Base-by-base conservation (phyloP, 352 stramenopile genomes). In the Elongisporangium prolatum region DNA sequence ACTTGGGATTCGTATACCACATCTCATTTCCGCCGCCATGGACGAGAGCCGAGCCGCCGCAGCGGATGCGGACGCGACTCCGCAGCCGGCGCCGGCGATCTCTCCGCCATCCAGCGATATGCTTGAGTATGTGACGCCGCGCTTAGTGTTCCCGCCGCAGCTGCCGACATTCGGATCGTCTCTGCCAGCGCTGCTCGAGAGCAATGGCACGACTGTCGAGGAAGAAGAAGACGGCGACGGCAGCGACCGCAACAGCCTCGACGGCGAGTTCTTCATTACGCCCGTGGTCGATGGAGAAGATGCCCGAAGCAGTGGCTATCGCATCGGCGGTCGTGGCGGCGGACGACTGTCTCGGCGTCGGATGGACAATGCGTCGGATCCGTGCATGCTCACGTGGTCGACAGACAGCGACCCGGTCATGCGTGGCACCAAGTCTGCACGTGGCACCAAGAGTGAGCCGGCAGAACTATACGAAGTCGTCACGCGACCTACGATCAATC, bases 161-260 rank as follows among this genome's bases (percentile, higher is more conserved):
- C 54, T 65, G 24, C 52, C 50, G 14, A 24, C 56, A 17, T 64
- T 61, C 9, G 40, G 52, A 0, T 62, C 68, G 7, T 70, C 64
- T 13, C 24, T 67, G 13, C 55, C 64, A 21, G 40, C 37, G 20
- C 37, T 61, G 9, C 52, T 61, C 37, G 64, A 65, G 14, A 47
- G 44, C 16, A 17, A 40, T 9, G 37, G 22, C 10, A 56, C 28
- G 18, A 54, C 28, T 21, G 56, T 52, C 21, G 38, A 22, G 20
- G 56, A 56, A 5, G 28, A 21, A 7, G 28, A 40, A 28, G 21
- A 18, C 4, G 44, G 14, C 7, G 54, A 34, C 34, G 58, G 34
- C 21, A 62, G 56, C 28, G 55, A 59, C 44, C 56, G 48, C 21
- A 50, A 61, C 18, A 40, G 56, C 17, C 63, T 61, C 21, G 59